Percentiles rank a stretch among this genome's conserved stretches.
Conservation (phyloP, 2,329 filamentous ascomycete genomes). For the Hypoxylon sp. region DNA sequence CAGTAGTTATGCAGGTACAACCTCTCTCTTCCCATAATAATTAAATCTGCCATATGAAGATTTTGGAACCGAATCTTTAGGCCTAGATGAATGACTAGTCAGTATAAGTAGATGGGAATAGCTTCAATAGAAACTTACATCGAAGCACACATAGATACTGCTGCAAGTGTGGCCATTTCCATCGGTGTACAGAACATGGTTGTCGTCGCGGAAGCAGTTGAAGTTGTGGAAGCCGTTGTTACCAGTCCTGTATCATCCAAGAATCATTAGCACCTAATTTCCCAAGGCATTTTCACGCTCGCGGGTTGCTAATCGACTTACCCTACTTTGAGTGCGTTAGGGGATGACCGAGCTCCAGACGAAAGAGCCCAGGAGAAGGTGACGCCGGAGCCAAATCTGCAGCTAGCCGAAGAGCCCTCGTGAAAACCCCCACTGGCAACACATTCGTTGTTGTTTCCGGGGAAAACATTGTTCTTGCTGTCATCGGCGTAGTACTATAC, state of each 20-base stretch:
- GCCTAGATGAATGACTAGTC: slow-evolving; percentile 1
- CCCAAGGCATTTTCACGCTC: no score
- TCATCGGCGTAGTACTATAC: slow-evolving; percentile 26
- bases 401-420: slow-evolving; percentile 15
- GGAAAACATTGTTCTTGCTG: slow-evolving; percentile 14
- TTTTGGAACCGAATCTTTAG: not conserved
- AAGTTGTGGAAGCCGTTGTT: slow-evolving; percentile 27
- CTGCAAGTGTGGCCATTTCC: slow-evolving; percentile 11
- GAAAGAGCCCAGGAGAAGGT: slow-evolving; percentile 16
- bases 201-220: slow-evolving; percentile 29
- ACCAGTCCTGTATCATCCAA: slow-evolving; percentile 8
- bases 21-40: not conserved
- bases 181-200: slow-evolving; percentile 23
- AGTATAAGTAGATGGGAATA: not conserved
- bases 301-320: slow-evolving; percentile 2
- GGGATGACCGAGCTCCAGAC: not conserved
- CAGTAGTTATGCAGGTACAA: not conserved
- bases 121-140: slow-evolving; percentile 2
- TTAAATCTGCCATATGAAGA: not conserved
- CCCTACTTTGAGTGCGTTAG: slow-evolving; percentile 7
- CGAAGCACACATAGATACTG: slow-evolving; percentile 30
- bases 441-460: slow-evolving; percentile 19
- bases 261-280: not conserved
- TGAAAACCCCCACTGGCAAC: slow-evolving; percentile 9
- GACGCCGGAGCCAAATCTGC: slow-evolving; percentile 23